Evolutionary conservation across 2,329 filamentous ascomycete genomes (phyloP).

Genomic region (Pseudogymnoascus sp.): DNA sequence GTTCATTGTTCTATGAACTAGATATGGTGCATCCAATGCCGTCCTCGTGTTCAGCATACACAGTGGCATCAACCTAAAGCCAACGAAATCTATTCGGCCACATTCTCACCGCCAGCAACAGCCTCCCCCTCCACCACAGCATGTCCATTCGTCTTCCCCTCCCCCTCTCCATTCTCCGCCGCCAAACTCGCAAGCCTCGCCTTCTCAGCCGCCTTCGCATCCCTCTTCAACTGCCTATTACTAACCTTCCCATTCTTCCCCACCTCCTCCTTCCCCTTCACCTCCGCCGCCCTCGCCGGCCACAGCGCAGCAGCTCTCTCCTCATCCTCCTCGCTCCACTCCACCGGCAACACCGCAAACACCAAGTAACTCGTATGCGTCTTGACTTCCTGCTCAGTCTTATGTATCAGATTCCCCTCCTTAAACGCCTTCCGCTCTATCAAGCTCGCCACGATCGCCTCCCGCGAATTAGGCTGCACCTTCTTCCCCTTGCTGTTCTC

Average conservation of each 20-base stretch:
- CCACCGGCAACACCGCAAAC: conserved; percentile 80
- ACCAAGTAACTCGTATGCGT: conserved; percentile 96
- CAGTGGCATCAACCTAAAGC: neutral
- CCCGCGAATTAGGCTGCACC: conserved; percentile 25
- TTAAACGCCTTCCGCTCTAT: conserved; percentile 54
- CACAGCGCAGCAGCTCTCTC: conserved; percentile 55
- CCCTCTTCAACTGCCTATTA: conserved; percentile 10
- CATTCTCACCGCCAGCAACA: neutral
- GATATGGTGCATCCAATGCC: neutral
- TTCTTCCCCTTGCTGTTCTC: conserved; percentile 28
- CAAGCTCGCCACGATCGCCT: conserved; percentile 28
- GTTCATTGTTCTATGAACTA: neutral
- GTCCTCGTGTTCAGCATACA: neutral
- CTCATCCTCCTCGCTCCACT: conserved; percentile 82
- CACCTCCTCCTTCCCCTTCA: conserved; percentile 43
- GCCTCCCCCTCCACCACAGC: neutral
- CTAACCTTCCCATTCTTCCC: conserved; percentile 30
- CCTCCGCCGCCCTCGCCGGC: conserved; percentile 34
- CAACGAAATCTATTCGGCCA: neutral
- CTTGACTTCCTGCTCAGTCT: conserved; percentile 82
- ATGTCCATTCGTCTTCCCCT: neutral
- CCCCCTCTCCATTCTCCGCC: neutral
- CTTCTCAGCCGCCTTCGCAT: neutral
- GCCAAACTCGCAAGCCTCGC: neutral
- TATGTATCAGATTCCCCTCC: conserved; percentile 70